Evolutionary conservation across 768 basidiomycete genomes (phyloP).

Genomic region (Suillus subalutaceus): DNA sequence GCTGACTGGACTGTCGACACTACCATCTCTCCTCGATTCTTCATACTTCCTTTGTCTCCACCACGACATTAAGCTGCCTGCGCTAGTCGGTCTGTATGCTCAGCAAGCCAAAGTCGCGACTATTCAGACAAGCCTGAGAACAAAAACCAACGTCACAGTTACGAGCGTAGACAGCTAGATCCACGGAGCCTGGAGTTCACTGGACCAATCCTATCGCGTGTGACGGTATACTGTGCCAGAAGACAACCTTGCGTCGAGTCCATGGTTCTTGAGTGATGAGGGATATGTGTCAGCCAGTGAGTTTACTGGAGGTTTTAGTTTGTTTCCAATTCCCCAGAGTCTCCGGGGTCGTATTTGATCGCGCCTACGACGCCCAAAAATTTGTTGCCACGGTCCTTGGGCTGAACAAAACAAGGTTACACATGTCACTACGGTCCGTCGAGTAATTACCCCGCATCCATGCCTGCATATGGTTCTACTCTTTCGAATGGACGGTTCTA

Average conservation of each 20-base stretch:
- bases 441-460: not conserved
- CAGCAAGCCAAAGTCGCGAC: not conserved
- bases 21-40: not conserved
- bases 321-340: slow-evolving; percentile 9
- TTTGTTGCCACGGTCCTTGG: not conserved
- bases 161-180: not conserved
- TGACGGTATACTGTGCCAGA: not conserved
- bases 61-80: not conserved
- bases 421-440: not conserved
- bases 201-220: not conserved
- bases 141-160: not conserved
- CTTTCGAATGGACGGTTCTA: slow-evolving; percentile 5
- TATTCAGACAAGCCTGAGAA: not conserved
- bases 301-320: not conserved
- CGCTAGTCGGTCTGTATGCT: not conserved
- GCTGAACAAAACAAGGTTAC: not conserved
- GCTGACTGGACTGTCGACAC: not conserved
- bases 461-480: not conserved
- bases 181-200: not conserved
- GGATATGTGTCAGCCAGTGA: not conserved
- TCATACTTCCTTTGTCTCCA: not conserved
- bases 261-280: not conserved
- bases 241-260: not conserved
- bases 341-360: slow-evolving; percentile 2
- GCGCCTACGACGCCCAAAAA: not conserved